These are phyloP conservation scores for Leccinum obscurum DNA, from an alignment of 768 basidiomycete species.

Conservation along the genomic window DNA sequence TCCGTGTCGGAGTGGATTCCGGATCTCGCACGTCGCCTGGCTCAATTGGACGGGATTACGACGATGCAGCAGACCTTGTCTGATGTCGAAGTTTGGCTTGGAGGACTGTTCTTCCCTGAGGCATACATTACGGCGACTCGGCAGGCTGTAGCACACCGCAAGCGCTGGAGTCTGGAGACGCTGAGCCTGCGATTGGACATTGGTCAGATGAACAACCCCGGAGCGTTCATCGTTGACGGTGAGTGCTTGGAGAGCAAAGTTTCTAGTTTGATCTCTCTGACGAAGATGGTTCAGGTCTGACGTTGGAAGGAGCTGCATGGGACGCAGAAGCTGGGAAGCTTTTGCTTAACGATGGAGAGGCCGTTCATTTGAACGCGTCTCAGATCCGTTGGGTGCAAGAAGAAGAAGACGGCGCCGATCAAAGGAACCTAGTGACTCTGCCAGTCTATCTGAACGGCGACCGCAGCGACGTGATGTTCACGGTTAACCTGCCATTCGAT, in stretches of 20 bases:
- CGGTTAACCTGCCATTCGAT: slow-evolving; percentile 81
- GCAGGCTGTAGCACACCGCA: slow-evolving; percentile 92
- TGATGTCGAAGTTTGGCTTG: slow-evolving; percentile 85
- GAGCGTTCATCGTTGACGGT: slow-evolving; percentile 89
- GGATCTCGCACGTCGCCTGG: slow-evolving; percentile 75
- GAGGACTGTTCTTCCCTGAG: slow-evolving; percentile 94
- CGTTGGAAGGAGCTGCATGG: slow-evolving; percentile 87
- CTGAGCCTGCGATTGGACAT: slow-evolving; percentile 78
- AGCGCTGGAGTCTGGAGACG: slow-evolving; percentile 91
- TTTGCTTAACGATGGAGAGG: slow-evolving; percentile 80
- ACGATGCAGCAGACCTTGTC: slow-evolving; percentile 54
- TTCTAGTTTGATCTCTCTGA: slow-evolving; percentile 7
- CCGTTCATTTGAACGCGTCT: slow-evolving; percentile 75
- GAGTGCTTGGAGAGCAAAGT: slow-evolving; percentile 27
- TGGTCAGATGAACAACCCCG: slow-evolving; percentile 73
- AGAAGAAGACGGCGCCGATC: slow-evolving; percentile 35
- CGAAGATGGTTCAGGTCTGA: slow-evolving; percentile 57
- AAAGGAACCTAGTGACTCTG: slow-evolving; percentile 61
- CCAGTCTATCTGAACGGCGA: slow-evolving; percentile 93
- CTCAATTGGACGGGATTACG: slow-evolving; percentile 74
- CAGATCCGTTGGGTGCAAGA: slow-evolving; percentile 86
- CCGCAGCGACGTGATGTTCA: slow-evolving; percentile 88
- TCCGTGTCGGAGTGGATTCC: slow-evolving; percentile 85
- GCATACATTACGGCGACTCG: slow-evolving; percentile 95
- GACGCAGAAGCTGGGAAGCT: slow-evolving; percentile 52